Percentiles rank a stretch among this genome's conserved stretches.
phyloP scores from a whole-genome alignment of 169 alveolate genomes.

The Plasmodium knowlesi region DNA sequence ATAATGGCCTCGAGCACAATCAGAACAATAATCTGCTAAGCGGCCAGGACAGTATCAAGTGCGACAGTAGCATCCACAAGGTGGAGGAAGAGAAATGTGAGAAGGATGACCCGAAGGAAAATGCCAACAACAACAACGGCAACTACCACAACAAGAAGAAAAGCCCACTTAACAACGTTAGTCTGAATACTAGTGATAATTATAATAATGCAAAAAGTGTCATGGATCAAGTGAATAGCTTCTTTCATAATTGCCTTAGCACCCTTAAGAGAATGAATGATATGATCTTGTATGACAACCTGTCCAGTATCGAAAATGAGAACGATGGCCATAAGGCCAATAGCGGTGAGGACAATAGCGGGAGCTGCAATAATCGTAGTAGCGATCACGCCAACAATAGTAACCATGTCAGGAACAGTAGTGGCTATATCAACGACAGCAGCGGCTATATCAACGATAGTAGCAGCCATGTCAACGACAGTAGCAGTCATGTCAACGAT shows the following conservation, averaged over 20 bases:
- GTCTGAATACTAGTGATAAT: background rate
- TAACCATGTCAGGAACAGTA: too few species aligned
- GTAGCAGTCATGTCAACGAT: background rate
- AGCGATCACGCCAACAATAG: background rate
- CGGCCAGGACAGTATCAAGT: background rate
- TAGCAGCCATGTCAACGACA: background rate
- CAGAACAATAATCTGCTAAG: background rate
- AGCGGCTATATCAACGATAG: background rate
- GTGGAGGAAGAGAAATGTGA: background rate
- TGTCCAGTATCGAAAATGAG: background rate
- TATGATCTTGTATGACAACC: background rate
- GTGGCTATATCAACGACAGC: too few species aligned
- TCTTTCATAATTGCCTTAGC: slow-evolving; percentile 28
- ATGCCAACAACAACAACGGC: background rate
- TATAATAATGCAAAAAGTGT: background rate
- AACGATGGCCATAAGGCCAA: background rate
- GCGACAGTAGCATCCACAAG: background rate
- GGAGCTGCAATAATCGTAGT: background rate
- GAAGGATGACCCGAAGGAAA: background rate
- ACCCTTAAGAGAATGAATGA: slow-evolving; percentile 13
- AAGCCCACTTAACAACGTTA: background rate
- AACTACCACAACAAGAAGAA: background rate
- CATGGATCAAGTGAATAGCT: slow-evolving; percentile 27
- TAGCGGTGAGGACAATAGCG: background rate
- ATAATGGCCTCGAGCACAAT: background rate